A percentile compares a stretch with the other conserved stretches of the same genome.
Conservation (phyloP, 2,329 filamentous ascomycete genomes). For the Fusarium austroafricanum region DNA sequence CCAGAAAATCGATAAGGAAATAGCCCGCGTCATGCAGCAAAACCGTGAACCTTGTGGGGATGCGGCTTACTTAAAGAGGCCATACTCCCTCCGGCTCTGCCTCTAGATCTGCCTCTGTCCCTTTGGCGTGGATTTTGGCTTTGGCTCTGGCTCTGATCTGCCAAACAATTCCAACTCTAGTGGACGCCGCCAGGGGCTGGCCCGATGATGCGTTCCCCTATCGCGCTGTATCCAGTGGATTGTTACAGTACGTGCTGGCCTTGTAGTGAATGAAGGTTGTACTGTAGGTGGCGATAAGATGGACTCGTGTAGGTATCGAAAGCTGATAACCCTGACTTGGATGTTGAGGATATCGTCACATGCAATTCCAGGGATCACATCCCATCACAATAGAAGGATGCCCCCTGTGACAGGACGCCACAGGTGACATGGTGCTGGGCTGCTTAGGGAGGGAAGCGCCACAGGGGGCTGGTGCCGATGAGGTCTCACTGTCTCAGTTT, state of each 20-base stretch:
- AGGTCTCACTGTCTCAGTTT: not conserved
- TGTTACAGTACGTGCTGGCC: not conserved
- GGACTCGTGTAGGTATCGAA: not conserved
- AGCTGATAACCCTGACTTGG: not conserved
- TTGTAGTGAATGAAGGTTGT: not conserved
- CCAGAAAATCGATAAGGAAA: conserved; percentile 11
- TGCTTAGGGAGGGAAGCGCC: not conserved
- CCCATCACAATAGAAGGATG: not conserved
- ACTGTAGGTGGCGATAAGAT: not conserved
- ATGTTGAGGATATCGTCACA: conserved; percentile 33
- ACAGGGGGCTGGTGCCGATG: conserved; percentile 23
- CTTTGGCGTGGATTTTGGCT: conserved; percentile 4
- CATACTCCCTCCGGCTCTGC: conserved; percentile 36
- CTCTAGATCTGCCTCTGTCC: conserved; percentile 3
- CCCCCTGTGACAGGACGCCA: conserved; percentile 21
- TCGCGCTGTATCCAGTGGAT: conserved; percentile 7
- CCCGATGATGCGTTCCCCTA: conserved; percentile 32
- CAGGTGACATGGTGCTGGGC: not conserved
- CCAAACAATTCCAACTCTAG: conserved; percentile 40
- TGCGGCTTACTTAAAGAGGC: conserved; percentile 48
- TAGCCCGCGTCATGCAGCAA: conserved; percentile 29
- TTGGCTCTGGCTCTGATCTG: conserved; percentile 19
- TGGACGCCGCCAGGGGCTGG: conserved; percentile 26
- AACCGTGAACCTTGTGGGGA: conserved; percentile 28
- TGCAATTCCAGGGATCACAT: conserved; percentile 17